Conservation (phyloP, 805 yeast genomes). For the Diddensiella caesifluorescens region DNA sequence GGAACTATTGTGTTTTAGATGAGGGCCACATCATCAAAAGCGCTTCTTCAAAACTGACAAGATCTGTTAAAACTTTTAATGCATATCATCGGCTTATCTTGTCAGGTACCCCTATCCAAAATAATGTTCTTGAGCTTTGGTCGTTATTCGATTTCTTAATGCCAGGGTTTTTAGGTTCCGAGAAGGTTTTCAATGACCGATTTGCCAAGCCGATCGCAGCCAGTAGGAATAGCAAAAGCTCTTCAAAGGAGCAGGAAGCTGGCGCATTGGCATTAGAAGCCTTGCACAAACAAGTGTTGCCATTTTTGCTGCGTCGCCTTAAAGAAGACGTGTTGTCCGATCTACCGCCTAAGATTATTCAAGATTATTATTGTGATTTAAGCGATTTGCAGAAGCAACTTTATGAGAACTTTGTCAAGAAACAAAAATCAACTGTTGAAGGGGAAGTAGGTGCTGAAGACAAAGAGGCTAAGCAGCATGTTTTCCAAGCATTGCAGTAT, state of each 20-base stretch:
- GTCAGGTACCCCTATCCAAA: slow-evolving; percentile 98
- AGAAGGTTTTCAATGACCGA: slow-evolving; percentile 85
- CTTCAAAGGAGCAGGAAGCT: slow-evolving; percentile 91
- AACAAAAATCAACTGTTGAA: slow-evolving; percentile 67
- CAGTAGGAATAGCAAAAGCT: slow-evolving; percentile 79
- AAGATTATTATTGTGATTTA: slow-evolving; percentile 94
- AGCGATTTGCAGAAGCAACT: slow-evolving; percentile 84
- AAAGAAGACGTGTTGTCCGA: slow-evolving; percentile 95
- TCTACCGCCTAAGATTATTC: slow-evolving; percentile 96
- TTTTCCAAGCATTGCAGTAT: slow-evolving; percentile 95
- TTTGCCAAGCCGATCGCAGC: slow-evolving; percentile 98
- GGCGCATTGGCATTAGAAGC: slow-evolving; percentile 96
- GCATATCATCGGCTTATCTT: slow-evolving; percentile 88
- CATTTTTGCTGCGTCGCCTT: slow-evolving; percentile 91
- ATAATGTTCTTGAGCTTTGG: slow-evolving; percentile 95
- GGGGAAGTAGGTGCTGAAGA: slow-evolving; percentile 32
- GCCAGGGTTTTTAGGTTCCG: slow-evolving; percentile 98
- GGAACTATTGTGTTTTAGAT: slow-evolving; percentile 91
- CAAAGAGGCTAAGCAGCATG: slow-evolving; percentile 69
- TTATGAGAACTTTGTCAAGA: slow-evolving; percentile 82
- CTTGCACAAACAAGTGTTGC: slow-evolving; percentile 91
- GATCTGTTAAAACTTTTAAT: slow-evolving; percentile 72
- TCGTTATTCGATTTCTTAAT: slow-evolving; percentile 93
- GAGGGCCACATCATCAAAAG: slow-evolving; percentile 98
- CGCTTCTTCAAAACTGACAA: slow-evolving; percentile 79